These are phyloP conservation scores for Parathielavia hyrcaniae DNA, from an alignment of 495 filamentous ascomycete genomes.

Conservation along the genomic window DNA sequence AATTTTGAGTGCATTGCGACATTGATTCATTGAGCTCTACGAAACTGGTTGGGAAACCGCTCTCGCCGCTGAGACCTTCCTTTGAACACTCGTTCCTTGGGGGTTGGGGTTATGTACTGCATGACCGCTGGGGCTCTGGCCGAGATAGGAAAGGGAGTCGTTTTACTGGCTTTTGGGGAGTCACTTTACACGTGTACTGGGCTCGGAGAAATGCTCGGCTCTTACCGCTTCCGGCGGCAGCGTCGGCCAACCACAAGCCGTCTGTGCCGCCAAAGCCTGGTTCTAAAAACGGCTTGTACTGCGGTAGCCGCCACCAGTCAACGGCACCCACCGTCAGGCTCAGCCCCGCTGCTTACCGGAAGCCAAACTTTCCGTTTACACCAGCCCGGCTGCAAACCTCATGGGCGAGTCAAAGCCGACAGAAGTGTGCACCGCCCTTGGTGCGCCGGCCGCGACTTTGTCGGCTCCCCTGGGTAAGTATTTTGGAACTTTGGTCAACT, in stretches of 20 bases:
- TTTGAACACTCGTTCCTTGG: too few species aligned
- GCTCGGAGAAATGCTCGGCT: too few species aligned
- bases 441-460: background rate
- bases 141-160: too few species aligned
- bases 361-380: background rate
- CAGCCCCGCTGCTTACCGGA: slow-evolving; percentile 6
- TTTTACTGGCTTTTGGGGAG: too few species aligned
- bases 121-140: too few species aligned
- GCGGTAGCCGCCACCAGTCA: slow-evolving; percentile 1
- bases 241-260: background rate
- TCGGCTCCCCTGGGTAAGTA: background rate
- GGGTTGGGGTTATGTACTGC: too few species aligned
- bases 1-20: too few species aligned
- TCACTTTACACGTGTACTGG: too few species aligned
- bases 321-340: background rate
- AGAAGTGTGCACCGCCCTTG: background rate
- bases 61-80: too few species aligned
- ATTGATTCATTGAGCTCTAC: too few species aligned
- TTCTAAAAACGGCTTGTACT: slow-evolving; percentile 1
- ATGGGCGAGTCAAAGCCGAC: background rate
- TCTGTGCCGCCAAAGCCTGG: background rate
- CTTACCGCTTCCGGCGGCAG: background rate
- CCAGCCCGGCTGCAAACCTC: background rate
- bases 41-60: too few species aligned
- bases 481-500: background rate